Percentiles rank a stretch among this genome's conserved stretches.
phyloP scores from a whole-genome alignment of 2,329 filamentous ascomycete genomes.

The Clonostachys solani region DNA sequence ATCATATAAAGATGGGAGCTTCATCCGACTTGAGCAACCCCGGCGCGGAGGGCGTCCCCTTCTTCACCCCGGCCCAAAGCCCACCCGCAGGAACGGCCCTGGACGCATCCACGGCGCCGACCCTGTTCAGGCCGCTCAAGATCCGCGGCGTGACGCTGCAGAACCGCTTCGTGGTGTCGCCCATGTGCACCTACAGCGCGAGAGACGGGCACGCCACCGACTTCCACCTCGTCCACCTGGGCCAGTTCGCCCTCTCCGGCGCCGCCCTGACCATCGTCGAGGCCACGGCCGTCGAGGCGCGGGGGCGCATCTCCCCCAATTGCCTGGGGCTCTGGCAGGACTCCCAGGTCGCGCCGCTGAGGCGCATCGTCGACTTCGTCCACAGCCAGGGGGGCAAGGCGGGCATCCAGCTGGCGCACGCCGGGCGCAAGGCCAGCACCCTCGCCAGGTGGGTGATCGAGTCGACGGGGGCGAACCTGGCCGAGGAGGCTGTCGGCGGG shows the following conservation, averaged over 20 bases:
- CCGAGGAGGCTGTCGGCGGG: slow-evolving; percentile 45
- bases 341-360: slow-evolving; percentile 69
- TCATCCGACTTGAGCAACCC: slow-evolving; percentile 16
- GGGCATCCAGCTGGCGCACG: slow-evolving; percentile 78
- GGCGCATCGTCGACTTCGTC: slow-evolving; percentile 69
- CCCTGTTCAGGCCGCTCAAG: slow-evolving; percentile 50
- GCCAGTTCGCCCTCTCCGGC: slow-evolving; percentile 72
- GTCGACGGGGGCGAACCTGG: slow-evolving; percentile 43
- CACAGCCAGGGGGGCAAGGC: slow-evolving; percentile 75
- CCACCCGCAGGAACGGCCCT: slow-evolving; percentile 45
- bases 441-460: slow-evolving; percentile 59
- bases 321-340: slow-evolving; percentile 82
- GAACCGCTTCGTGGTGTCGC: slow-evolving; percentile 3
- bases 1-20: no score
- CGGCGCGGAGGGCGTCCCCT: slow-evolving; percentile 40
- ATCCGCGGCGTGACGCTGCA: slow-evolving; percentile 39
- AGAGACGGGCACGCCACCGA: slow-evolving; percentile 66
- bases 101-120: slow-evolving; percentile 35
- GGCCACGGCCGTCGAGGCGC: slow-evolving; percentile 68
- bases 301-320: slow-evolving; percentile 80
- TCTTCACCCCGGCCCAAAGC: slow-evolving; percentile 49
- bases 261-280: slow-evolving; percentile 73
- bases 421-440: slow-evolving; percentile 65
- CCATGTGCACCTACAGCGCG: slow-evolving; percentile 54
- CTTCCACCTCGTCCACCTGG: slow-evolving; percentile 80